A percentile compares a stretch with the other conserved stretches of the same genome.
Evolutionary conservation across 2,329 filamentous ascomycete species (phyloP).

Genomic region (Trichoderma pleuroti): DNA sequence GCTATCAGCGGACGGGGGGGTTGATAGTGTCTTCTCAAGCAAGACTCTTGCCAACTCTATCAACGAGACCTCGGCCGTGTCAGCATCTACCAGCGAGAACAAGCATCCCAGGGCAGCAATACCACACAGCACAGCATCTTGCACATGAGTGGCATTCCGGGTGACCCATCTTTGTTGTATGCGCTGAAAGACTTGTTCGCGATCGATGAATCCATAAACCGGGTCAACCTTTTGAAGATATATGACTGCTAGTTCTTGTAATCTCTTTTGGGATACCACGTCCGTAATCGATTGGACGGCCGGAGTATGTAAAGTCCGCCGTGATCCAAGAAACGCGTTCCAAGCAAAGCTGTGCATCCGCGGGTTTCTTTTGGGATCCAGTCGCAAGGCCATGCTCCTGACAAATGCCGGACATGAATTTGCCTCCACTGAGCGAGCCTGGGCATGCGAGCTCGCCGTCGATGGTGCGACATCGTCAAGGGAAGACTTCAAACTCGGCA

Average conservation of each 20-base stretch:
- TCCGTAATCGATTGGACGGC: neutral
- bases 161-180: neutral
- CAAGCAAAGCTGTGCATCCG: constrained; percentile 4
- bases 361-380: constrained; percentile 4
- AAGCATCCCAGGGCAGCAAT: neutral
- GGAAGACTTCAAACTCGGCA: neutral
- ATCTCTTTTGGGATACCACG: neutral
- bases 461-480: neutral
- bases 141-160: neutral
- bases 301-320: neutral
- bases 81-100: neutral
- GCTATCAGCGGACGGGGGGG: neutral
- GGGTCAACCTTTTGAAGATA: neutral
- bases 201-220: neutral
- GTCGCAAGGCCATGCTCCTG: neutral
- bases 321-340: constrained; percentile 10
- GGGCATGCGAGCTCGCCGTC: neutral
- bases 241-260: neutral
- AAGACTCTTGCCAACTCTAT: neutral
- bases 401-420: constrained; percentile 7
- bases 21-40: neutral
- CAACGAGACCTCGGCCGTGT: neutral
- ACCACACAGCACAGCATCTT: neutral
- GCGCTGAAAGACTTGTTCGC: neutral
- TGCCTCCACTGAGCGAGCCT: constrained; percentile 5